These are phyloP conservation scores for Kalanchoe fedtschenkoi DNA, from an alignment of 164 flowering plant species.

Conservation along the genomic window DNA sequence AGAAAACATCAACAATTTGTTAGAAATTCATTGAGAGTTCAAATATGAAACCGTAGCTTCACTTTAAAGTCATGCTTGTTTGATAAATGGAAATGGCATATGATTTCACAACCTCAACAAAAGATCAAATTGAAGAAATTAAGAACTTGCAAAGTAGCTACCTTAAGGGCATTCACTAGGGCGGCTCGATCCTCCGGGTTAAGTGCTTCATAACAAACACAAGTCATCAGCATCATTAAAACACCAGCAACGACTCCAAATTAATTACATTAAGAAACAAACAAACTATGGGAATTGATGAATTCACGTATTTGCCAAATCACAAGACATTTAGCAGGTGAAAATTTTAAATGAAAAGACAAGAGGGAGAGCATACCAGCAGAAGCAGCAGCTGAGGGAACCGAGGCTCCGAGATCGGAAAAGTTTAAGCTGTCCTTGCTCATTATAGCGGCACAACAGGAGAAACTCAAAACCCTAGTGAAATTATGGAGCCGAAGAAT, in stretches of 20 bases:
- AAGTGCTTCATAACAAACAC: slow-evolving; percentile 28
- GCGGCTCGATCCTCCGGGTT: slow-evolving; percentile 46
- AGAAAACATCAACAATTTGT: no score
- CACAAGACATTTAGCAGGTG: background rate
- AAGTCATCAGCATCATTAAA: background rate
- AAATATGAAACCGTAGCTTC: no score
- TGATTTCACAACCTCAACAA: background rate
- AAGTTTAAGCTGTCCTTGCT: background rate
- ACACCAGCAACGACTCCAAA: no score
- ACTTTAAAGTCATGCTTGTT: no score
- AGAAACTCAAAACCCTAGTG: no score
- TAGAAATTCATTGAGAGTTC: no score
- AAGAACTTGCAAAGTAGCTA: slow-evolving; percentile 3
- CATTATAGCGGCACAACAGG: no score
- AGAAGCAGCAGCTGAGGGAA: background rate
- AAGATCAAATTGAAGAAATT: background rate
- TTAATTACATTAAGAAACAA: background rate
- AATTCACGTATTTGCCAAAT: no score
- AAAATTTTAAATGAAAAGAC: background rate
- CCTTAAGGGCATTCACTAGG: slow-evolving; percentile 60
- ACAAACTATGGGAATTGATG: no score
- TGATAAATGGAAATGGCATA: no score
- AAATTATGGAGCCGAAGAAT: no score
- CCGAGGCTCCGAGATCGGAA: slow-evolving; percentile 3
- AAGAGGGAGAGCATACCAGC: background rate